Conservation (phyloP, 768 basidiomycete species). For the Termitomyces sp. region DNA sequence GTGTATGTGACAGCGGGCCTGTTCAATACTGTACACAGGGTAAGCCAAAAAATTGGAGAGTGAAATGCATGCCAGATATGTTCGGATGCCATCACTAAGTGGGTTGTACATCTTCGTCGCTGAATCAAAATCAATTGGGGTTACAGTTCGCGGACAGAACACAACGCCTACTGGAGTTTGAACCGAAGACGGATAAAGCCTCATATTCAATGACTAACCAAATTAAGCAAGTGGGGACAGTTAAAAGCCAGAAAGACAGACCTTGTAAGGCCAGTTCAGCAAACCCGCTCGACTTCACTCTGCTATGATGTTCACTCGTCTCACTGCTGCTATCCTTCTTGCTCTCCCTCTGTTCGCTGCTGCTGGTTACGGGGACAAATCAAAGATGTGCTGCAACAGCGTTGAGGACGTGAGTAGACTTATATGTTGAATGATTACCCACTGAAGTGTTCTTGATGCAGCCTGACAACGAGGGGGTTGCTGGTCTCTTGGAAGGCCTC, state of each 20-base stretch:
- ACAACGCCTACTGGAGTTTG: background rate
- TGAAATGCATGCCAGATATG: too few relatives aligned
- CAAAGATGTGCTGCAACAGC: constrained; percentile 4
- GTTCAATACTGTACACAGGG: background rate
- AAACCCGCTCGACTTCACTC: background rate
- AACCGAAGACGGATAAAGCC: background rate
- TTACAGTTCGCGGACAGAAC: background rate
- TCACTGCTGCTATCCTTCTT: constrained; percentile 1
- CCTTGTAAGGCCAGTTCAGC: background rate
- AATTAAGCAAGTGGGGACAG: background rate
- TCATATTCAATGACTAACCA: background rate
- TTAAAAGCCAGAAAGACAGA: background rate
- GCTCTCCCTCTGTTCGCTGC: constrained; percentile 6
- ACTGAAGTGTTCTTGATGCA: background rate
- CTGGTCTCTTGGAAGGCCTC: background rate
- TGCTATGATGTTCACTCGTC: constrained; percentile 8
- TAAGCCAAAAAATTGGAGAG: background rate
- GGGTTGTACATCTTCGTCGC: background rate
- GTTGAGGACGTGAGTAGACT: background rate
- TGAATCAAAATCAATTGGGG: background rate
- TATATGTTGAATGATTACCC: background rate
- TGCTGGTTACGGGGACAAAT: background rate
- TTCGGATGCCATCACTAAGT: background rate
- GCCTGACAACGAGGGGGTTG: background rate
- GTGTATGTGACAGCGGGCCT: background rate